phyloP scores from a whole-genome alignment of 2,329 filamentous ascomycete genomes.

The Arachnomyces sp. region DNA sequence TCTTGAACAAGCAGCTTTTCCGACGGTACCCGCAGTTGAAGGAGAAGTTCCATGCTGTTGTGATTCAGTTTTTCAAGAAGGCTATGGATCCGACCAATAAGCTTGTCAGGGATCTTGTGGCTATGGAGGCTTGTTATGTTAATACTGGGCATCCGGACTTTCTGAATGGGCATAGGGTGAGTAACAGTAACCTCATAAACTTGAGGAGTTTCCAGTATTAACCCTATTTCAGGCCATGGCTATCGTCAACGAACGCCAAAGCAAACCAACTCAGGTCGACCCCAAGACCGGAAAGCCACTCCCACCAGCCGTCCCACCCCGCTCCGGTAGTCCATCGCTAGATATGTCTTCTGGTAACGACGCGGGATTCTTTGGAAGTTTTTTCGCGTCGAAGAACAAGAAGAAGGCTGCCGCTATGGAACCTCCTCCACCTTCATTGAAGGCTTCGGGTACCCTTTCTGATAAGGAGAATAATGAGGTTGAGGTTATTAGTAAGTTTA shows the following conservation, averaged over 20 bases:
- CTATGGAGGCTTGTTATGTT: constrained; percentile 95
- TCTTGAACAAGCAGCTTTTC: constrained; percentile 82
- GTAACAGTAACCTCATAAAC: constrained; percentile 18
- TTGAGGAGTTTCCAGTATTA: constrained; percentile 10
- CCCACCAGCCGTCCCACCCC: constrained; percentile 57
- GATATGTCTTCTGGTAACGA: constrained; percentile 51
- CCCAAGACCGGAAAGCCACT: constrained; percentile 97
- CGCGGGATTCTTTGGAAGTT: constrained; percentile 90
- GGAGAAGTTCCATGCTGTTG: constrained; percentile 91
- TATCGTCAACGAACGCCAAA: constrained; percentile 89
- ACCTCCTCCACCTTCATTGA: constrained; percentile 80
- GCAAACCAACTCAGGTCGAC: constrained; percentile 89
- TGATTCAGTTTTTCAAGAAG: constrained; percentile 95
- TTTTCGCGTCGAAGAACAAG: constrained; percentile 99
- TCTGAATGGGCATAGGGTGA: constrained; percentile 80
- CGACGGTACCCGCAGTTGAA: constrained; percentile 88
- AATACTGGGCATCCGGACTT: constrained; percentile 99
- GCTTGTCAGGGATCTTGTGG: constrained; percentile 81
- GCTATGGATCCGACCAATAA: constrained; percentile 98
- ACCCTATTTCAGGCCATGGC: constrained; percentile 65
- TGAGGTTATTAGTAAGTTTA: constrained; percentile 83
- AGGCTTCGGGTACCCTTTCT: constrained; percentile 85
- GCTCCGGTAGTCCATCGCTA: constrained; percentile 67
- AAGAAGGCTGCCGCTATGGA: constrained; percentile 99
- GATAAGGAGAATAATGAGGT: constrained; percentile 95